Evolutionary conservation across 768 basidiomycete species (phyloP), one percentile per base, ranked within the genome.

Genomic region (Calocybe cyanea): DNA sequence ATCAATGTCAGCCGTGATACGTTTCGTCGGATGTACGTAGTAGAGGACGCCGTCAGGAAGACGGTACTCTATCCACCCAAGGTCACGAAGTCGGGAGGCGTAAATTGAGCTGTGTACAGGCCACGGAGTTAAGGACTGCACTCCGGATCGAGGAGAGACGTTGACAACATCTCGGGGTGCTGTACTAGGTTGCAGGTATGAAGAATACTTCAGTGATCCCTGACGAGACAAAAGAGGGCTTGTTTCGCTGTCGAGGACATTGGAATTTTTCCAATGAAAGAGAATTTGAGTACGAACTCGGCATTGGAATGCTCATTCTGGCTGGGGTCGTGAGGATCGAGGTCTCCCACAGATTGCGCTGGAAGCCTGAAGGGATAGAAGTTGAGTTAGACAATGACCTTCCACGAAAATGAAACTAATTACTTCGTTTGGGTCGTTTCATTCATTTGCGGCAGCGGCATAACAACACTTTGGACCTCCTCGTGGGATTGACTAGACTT

Each of bases 21-120:
- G 77, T 30, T 73, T 63, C 10, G 72, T 76, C 3, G 78, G 75
- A 57, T 88, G 85, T 35, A 77, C 74, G 55, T 81, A 92, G 64
- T 92, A 92, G 28, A 76, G 67, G 3, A 75, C 65, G 8, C 78
- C 78, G 54, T 89, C 85, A 1, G 89, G 88, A n/a, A 92, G 77
- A 17, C 76, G 69, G 58, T 86, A 80, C 56, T 84, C 85, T 38
- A 77, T 69, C 88, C 88, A 91, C 3, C 89, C 89, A 15, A 82
- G 74, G 10, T 76, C 70, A 52, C 72, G 72, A 4, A 78, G 66
- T 2, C 66, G 52, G 45, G 18, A 43, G 47, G 47, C 63, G 50
- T 24, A 57, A 38, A 36, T 57, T n/a, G 5, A 5, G 25, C 25
- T 28, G 34, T 35, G 34, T 35, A n/a, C 14, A 6, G 34, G 34